These are phyloP conservation scores for Gamsiella multidivaricata DNA, from an alignment of 192 early-diverging fungal genomes.

Conservation along the genomic window DNA sequence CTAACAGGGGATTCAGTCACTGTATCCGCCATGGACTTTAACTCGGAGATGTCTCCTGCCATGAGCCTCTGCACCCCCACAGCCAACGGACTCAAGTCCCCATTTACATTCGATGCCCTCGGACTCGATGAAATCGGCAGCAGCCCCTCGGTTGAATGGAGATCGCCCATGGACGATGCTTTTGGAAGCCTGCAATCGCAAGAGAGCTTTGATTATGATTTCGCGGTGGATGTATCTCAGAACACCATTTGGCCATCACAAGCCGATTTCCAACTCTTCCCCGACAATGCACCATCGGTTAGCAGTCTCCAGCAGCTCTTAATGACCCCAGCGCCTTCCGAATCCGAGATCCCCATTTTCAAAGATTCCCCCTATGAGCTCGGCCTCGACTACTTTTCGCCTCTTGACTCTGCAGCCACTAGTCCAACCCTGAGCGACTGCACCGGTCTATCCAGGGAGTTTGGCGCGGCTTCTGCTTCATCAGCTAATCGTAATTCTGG, in stretches of 20 bases:
- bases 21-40: slow-evolving; percentile 13
- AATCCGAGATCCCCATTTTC: background rate
- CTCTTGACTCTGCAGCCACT: slow-evolving; percentile 8
- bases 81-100: slow-evolving; percentile 7
- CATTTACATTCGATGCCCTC: slow-evolving; percentile 23
- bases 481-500: background rate
- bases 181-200: slow-evolving; percentile 38
- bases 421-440: slow-evolving; percentile 26
- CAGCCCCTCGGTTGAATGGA: slow-evolving; percentile 22
- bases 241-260: slow-evolving; percentile 16
- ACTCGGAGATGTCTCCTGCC: slow-evolving; percentile 45
- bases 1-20: background rate
- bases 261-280: slow-evolving; percentile 40
- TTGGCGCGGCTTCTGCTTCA: background rate
- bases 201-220: slow-evolving; percentile 39
- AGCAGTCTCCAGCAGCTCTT: slow-evolving; percentile 28
- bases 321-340: slow-evolving; percentile 18
- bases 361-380: slow-evolving; percentile 33
- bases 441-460: background rate
- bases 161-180: slow-evolving; percentile 23
- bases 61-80: slow-evolving; percentile 32
- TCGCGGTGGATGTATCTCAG: slow-evolving; percentile 3
- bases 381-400: slow-evolving; percentile 37
- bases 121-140: slow-evolving; percentile 32
- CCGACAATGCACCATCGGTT: slow-evolving; percentile 9